Evolutionary conservation across 768 basidiomycete species (phyloP).

Genomic region (Chlorophyllum brunneum): DNA sequence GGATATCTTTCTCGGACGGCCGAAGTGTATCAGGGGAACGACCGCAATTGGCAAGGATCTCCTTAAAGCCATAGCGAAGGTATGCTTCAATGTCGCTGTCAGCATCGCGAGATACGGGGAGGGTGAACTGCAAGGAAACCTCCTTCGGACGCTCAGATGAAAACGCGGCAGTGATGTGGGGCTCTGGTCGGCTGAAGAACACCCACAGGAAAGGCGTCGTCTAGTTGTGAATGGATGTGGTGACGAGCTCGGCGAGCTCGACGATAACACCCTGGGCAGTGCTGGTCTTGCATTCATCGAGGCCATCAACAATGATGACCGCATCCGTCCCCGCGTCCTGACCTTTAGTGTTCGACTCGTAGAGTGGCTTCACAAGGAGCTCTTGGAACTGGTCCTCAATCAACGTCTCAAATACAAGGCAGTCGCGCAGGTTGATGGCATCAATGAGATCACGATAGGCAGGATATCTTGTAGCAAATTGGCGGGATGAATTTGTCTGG

Average conservation of each 20-base stretch:
- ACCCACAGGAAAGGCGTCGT: too few species aligned
- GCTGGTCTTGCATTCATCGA: too few species aligned
- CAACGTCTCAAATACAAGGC: slow-evolving; percentile 8
- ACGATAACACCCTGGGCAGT: too few species aligned
- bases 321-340: background rate
- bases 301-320: slow-evolving; percentile 17
- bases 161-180: slow-evolving; percentile 19
- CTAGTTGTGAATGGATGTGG: too few species aligned
- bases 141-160: background rate
- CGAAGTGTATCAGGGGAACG: slow-evolving; percentile 8
- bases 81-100: slow-evolving; percentile 1
- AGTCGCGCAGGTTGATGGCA: slow-evolving; percentile 1
- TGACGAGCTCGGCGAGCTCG: too few species aligned
- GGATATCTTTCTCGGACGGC: slow-evolving; percentile 18
- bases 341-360: background rate
- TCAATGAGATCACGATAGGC: slow-evolving; percentile 5
- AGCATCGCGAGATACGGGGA: slow-evolving; percentile 7
- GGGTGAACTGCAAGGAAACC: background rate
- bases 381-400: background rate
- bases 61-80: background rate
- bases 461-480: slow-evolving; percentile 16
- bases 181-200: slow-evolving; percentile 24
- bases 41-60: background rate
- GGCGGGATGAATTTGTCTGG: too few species aligned
- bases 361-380: background rate